Evolutionary conservation across 2,329 filamentous ascomycete genomes (phyloP).

Genomic region (Fragosphaeria purpurea): DNA sequence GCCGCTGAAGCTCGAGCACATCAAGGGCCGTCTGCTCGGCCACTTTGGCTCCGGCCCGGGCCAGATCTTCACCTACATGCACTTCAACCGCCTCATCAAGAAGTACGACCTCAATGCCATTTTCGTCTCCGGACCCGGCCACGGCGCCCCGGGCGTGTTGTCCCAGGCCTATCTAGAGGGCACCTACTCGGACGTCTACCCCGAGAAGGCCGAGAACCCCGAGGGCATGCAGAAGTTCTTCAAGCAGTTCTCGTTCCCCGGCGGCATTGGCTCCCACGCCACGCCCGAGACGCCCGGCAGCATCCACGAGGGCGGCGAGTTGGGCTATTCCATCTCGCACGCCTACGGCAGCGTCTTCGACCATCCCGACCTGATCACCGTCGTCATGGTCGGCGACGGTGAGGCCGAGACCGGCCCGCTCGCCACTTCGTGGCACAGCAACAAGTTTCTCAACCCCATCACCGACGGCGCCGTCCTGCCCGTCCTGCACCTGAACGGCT

Average conservation of each 20-base stretch:
- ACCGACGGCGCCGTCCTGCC: constrained; percentile 69
- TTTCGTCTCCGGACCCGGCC: constrained; percentile 67
- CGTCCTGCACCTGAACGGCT: constrained; percentile 69
- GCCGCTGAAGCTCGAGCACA: constrained; percentile 56
- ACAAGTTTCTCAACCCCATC: constrained; percentile 72
- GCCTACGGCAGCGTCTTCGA: constrained; percentile 71
- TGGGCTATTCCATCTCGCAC: constrained; percentile 73
- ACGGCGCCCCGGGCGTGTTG: constrained; percentile 66
- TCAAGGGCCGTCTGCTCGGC: constrained; percentile 64
- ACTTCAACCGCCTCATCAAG: constrained; percentile 74
- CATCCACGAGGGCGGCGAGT: constrained; percentile 69
- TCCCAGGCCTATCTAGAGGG: constrained; percentile 71
- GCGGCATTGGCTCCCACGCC: constrained; percentile 67
- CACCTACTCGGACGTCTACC: constrained; percentile 68
- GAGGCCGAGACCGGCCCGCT: constrained; percentile 74
- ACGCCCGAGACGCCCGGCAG: constrained; percentile 71
- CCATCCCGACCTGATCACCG: constrained; percentile 60
- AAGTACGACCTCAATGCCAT: constrained; percentile 65
- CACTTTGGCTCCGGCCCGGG: constrained; percentile 76
- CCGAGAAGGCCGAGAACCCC: constrained; percentile 57
- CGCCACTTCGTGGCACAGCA: constrained; percentile 73
- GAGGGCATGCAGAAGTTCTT: constrained; percentile 67
- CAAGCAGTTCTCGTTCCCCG: constrained; percentile 75
- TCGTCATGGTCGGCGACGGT: constrained; percentile 72
- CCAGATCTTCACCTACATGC: constrained; percentile 72